Evolutionary conservation across 352 stramenopile species (phyloP).

Genomic region (Pilasporangium apinafurcum): DNA sequence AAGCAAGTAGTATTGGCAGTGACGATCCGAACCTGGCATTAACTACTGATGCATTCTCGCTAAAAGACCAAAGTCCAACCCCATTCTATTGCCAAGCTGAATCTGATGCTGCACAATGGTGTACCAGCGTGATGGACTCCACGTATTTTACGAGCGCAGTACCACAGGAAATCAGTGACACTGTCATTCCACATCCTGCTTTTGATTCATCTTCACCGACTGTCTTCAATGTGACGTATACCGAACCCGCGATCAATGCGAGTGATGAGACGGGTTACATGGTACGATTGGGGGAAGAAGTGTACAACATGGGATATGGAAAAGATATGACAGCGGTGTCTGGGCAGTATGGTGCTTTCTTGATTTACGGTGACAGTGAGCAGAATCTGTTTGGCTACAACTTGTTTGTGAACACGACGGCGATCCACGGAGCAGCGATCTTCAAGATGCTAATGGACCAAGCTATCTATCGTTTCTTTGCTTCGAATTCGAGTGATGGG

Average conservation of each 20-base stretch:
- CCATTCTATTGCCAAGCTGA: conserved; percentile 38
- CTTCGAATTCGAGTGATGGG: conserved; percentile 1
- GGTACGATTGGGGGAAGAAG: conserved; percentile 32
- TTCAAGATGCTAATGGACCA: conserved; percentile 66
- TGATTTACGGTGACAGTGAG: conserved; percentile 33
- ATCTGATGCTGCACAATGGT: conserved; percentile 19
- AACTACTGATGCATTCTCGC: conserved; percentile 7
- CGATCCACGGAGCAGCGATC: conserved; percentile 39
- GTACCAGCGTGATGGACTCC: conserved; percentile 22
- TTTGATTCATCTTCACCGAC: neutral
- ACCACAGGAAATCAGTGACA: conserved; percentile 12
- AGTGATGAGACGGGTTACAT: conserved; percentile 36
- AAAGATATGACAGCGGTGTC: conserved; percentile 6
- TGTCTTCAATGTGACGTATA: conserved; percentile 29
- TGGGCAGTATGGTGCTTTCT: conserved; percentile 43
- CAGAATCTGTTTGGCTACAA: conserved; percentile 57
- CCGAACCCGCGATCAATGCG: conserved; percentile 31
- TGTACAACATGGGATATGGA: conserved; percentile 46
- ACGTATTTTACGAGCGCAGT: conserved; percentile 28
- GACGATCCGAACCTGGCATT: conserved; percentile 36
- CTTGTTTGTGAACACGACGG: conserved; percentile 57
- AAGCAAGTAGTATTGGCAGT: conserved; percentile 22
- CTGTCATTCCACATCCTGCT: conserved; percentile 9
- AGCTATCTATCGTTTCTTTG: conserved; percentile 52
- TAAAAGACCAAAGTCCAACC: conserved; percentile 23